Evolutionary conservation across 2,329 filamentous ascomycete species (phyloP), one percentile per base, ranked within the genome.

Genomic region (Triangularia verruculosa): DNA sequence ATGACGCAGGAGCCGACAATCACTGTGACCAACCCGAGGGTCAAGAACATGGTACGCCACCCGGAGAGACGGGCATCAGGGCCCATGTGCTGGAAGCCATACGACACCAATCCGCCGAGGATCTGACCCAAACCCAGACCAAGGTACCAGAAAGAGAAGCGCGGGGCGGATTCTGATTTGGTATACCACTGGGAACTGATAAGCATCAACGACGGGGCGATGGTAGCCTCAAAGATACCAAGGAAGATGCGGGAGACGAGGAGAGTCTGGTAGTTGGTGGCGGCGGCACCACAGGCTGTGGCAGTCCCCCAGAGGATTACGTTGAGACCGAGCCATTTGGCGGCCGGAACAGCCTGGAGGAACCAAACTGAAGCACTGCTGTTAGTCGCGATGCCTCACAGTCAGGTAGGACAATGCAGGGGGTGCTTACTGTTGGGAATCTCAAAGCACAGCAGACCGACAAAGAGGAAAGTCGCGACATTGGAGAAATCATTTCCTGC

Each of bases 401-500:
- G 13, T 59, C 2, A 39, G 17, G 25, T 13, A 57, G 20, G 51
- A 55, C 4, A 25, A 54, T 3, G 25, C 25, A 25, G 27, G n/a
- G 57, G 27, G 22, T 8, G 13, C 66, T 68, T 70, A 84, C 84
- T 83, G 63, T 86, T 86, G 9, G 85, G 85, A 2, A 88, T 74
- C 72, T 88, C 86, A 28, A 84, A 85, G 64, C 83, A 77, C 1
- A 86, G 74, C 61, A 86, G 82, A 3, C 83, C 86, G 51, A 89
- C 85, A 69, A 86, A 89, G 68, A 89, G 84, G 27, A 84, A 82
- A 0, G 85, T 87, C 2, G 85, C 85, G 17, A 86, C 74, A 73
- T 86, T 86, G 56, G 83, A 84, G 72, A 89, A 89, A 57, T 89
- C 80, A 64, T 89, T 87, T 17, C 82, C 83, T 12, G 74, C 72